Evolutionary conservation across 805 yeast genomes (phyloP), one percentile per base, ranked within the genome.

Genomic region (Metschnikowia proteae): DNA sequence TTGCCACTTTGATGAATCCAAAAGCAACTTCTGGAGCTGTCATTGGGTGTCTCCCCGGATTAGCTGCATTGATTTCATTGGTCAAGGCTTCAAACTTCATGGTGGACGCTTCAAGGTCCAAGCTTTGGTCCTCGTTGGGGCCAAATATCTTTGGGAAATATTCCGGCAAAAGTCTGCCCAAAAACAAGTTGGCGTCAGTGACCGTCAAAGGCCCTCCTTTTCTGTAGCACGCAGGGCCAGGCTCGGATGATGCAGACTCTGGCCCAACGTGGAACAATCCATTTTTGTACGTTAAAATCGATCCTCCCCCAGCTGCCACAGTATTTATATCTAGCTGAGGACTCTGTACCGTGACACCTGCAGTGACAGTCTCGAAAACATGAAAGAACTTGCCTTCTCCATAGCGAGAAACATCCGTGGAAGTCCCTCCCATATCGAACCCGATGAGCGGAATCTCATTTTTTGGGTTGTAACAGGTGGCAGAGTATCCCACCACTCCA

Each of bases 401-500:
- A 48, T 66, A 73, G 31, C 78, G 56, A 2, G 76, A 71, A 6
- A 73, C 76, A 49, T 73, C 78, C 3, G 78, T 73, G 25, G 75
- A 70, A 1, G 78, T 73, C 25, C 78, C 78, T 37, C 78, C 78
- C 47, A 74, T 74, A 57, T 73, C 67, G 50, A 66, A 66, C 1
- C 77, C 77, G 29, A 72, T 65, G 41, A 86, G 72, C 0, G 96
- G 90, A 25, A 77, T 75, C 9, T 68, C 66, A 47, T 78, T 77
- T 17, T 55, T 55, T 8, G 62, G 52, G 48, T 64, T 60, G 51
- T 53, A 88, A 52, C 96, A 87, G 0, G 98, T 91, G 45, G 81
- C 77, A 0, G 96, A 88, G 58, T 82, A 88, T 0, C 98, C 98
- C 31, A 92, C 97, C 50, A 92, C 96, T 43, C 98, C 98, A 34